Evolutionary conservation across 495 filamentous ascomycete species (phyloP).

Genomic region (Wilcoxina mikolae): DNA sequence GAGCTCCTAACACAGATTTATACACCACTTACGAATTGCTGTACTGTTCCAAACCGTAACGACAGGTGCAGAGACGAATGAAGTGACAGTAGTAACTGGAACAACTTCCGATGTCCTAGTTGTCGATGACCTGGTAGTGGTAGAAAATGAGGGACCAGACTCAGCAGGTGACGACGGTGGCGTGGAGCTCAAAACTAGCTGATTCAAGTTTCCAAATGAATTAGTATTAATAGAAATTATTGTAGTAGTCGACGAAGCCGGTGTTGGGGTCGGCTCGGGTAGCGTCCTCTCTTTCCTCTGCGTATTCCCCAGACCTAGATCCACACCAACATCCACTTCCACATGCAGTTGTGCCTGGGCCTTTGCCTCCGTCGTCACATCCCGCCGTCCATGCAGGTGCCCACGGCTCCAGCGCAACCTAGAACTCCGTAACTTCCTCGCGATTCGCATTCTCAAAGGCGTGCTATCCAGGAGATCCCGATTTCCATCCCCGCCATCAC

Average conservation of each 20-base stretch:
- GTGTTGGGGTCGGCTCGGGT: background rate
- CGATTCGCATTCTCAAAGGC: conserved; percentile 5
- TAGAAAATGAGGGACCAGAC: conserved; percentile 15
- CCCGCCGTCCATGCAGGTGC: conserved; percentile 20
- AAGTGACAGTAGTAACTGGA: conserved; percentile 18
- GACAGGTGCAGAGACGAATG: conserved; percentile 10
- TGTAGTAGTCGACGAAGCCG: conserved; percentile 4
- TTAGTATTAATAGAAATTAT: conserved; percentile 12
- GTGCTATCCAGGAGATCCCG: conserved; percentile 2
- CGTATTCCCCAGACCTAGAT: conserved; percentile 8
- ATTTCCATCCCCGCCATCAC: conserved; percentile 8
- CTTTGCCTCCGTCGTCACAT: background rate
- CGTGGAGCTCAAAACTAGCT: conserved; percentile 21
- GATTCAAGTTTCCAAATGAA: conserved; percentile 11
- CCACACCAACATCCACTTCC: conserved; percentile 1
- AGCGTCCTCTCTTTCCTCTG: background rate
- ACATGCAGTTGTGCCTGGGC: background rate
- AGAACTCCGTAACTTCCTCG: conserved; percentile 13
- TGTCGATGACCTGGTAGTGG: background rate
- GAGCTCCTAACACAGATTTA: background rate
- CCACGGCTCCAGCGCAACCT: conserved; percentile 11
- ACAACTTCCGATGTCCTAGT: conserved; percentile 5
- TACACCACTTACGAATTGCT: background rate
- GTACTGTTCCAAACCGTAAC: conserved; percentile 15
- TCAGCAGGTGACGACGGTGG: conserved; percentile 22